These are phyloP conservation scores for Paramecium pentaurelia DNA, from an alignment of 73 alveolate genomes.

Conservation along the genomic window DNA sequence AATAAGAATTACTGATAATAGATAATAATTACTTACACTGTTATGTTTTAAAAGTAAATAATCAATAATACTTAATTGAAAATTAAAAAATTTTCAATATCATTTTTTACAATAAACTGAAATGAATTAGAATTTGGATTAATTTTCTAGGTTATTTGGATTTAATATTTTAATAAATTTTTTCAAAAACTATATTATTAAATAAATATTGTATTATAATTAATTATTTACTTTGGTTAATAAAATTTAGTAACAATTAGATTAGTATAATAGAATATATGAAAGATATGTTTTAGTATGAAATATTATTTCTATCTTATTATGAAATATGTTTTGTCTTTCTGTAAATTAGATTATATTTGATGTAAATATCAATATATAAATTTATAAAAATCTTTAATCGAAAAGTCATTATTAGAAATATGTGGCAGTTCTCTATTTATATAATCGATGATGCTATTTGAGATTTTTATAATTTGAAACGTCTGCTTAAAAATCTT, in stretches of 20 bases:
- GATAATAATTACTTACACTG: background rate
- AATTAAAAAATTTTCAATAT: no score
- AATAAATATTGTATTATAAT: no score
- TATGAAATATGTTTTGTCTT: background rate
- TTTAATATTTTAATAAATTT: no score
- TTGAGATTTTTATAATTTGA: background rate
- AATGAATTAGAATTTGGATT: no score
- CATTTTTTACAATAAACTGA: no score
- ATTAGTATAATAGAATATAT: no score
- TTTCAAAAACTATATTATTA: no score
- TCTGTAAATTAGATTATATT: background rate
- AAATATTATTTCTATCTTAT: no score
- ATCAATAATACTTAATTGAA: background rate
- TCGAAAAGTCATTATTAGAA: background rate
- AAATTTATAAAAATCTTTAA: background rate
- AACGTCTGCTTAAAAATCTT: background rate
- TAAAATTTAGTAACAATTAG: no score
- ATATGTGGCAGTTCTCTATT: constrained; percentile 27
- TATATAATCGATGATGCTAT: background rate
- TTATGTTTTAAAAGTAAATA: background rate
- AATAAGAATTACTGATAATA: background rate
- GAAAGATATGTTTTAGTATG: no score
- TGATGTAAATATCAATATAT: background rate
- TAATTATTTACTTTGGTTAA: no score
- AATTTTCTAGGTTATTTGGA: no score